Evolutionary conservation across 2,329 filamentous ascomycete genomes (phyloP).

Genomic region (Chaetoscypha palmicola): DNA sequence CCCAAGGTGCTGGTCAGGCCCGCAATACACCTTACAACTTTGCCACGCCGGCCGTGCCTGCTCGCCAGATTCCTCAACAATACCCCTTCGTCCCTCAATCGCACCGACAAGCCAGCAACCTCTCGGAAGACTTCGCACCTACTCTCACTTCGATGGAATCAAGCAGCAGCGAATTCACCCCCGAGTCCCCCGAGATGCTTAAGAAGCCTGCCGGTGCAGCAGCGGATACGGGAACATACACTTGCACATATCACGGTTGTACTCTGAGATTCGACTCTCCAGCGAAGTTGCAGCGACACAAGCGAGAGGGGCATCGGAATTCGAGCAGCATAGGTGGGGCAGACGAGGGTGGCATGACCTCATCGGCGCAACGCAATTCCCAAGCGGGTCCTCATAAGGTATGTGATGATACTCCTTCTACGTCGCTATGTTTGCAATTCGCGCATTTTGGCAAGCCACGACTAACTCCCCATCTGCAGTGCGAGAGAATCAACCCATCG

Average conservation of each 20-base stretch:
- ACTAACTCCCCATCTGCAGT: slow-evolving; percentile 36
- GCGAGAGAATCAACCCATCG: slow-evolving; percentile 86
- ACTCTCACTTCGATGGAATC: slow-evolving; percentile 36
- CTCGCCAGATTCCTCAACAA: slow-evolving; percentile 28
- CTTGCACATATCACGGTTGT: slow-evolving; percentile 92
- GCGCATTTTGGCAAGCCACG: too few species aligned
- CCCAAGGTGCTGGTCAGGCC: slow-evolving; percentile 25
- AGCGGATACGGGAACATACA: slow-evolving; percentile 84
- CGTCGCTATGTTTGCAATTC: too few species aligned
- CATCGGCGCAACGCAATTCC: slow-evolving; percentile 61
- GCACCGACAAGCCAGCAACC: slow-evolving; percentile 21
- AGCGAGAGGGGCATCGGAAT: slow-evolving; percentile 84
- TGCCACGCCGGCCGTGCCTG: slow-evolving; percentile 34
- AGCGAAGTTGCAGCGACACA: slow-evolving; percentile 84
- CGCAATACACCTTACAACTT: slow-evolving; percentile 37
- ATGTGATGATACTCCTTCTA: too few species aligned
- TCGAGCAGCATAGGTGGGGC: slow-evolving; percentile 46
- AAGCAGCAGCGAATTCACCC: slow-evolving; percentile 32
- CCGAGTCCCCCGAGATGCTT: slow-evolving; percentile 20
- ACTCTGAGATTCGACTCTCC: slow-evolving; percentile 83
- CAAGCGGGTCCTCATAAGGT: slow-evolving; percentile 83
- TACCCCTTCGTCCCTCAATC: slow-evolving; percentile 29
- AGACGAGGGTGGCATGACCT: slow-evolving; percentile 36
- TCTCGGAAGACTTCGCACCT: slow-evolving; percentile 29
- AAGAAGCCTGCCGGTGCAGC: slow-evolving; percentile 53